phyloP scores from a whole-genome alignment of 1,139 yeast genomes.

The Arxiozyma slooffiae region DNA sequence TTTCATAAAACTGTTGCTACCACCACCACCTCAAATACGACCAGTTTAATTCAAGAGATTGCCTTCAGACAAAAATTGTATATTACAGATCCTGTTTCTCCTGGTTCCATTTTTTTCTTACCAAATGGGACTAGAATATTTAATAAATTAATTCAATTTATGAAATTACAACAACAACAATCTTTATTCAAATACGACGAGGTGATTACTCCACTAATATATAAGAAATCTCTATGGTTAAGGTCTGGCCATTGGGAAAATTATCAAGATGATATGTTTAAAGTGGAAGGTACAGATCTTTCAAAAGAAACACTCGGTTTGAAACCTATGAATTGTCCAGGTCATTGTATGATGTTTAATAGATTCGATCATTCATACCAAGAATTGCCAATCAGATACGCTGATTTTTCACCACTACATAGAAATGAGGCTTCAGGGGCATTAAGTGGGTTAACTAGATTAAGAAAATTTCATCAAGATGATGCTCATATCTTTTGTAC shows the following conservation, averaged over 20 bases:
- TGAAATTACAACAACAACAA: slow-evolving; percentile 70
- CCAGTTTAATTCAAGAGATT: slow-evolving; percentile 14
- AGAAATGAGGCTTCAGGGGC: slow-evolving; percentile 96
- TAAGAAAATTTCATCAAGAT: slow-evolving; percentile 94
- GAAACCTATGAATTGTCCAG: slow-evolving; percentile 98
- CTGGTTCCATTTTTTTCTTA: slow-evolving; percentile 80
- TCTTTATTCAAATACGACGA: slow-evolving; percentile 74
- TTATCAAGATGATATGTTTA: slow-evolving; percentile 89
- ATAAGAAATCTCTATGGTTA: slow-evolving; percentile 78
- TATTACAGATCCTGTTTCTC: slow-evolving; percentile 68
- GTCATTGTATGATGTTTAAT: slow-evolving; percentile 83
- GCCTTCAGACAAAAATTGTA: slow-evolving; percentile 53
- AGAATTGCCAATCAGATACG: slow-evolving; percentile 79
- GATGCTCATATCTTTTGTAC: slow-evolving; percentile 97
- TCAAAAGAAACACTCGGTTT: slow-evolving; percentile 59
- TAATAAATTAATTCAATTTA: slow-evolving; percentile 66
- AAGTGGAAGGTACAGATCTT: slow-evolving; percentile 43
- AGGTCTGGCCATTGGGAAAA: slow-evolving; percentile 95
- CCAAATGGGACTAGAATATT: slow-evolving; percentile 88
- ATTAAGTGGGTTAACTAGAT: slow-evolving; percentile 85
- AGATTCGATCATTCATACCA: slow-evolving; percentile 77
- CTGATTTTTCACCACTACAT: slow-evolving; percentile 90
- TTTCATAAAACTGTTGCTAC: no score
- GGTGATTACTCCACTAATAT: slow-evolving; percentile 87
- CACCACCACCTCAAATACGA: background rate